Percentiles rank a stretch among this genome's conserved stretches.
These are phyloP conservation scores for Sclerotinia glacialis DNA, from an alignment of 2,329 filamentous ascomycete genomes.

Conservation along the genomic window DNA sequence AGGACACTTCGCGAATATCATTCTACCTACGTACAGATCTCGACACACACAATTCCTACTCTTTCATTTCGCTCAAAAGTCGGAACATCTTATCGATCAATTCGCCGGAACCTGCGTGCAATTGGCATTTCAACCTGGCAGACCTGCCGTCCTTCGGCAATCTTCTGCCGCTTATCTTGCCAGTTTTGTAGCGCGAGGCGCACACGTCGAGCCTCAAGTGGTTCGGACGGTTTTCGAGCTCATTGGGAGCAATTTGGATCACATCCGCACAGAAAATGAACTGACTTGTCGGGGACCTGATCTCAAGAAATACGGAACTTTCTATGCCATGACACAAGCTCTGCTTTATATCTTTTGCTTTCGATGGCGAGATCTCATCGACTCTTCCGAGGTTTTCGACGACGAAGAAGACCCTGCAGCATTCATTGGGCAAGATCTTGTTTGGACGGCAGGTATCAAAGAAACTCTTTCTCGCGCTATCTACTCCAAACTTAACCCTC, in stretches of 20 bases:
- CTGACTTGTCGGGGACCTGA: constrained; percentile 77
- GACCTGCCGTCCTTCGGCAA: constrained; percentile 72
- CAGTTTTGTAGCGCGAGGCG: constrained; percentile 88
- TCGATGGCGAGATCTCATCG: constrained; percentile 86
- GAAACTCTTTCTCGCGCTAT: constrained; percentile 74
- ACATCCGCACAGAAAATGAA: constrained; percentile 71
- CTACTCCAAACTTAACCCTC: constrained; percentile 84
- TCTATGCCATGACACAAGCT: constrained; percentile 68
- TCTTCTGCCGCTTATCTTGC: constrained; percentile 88
- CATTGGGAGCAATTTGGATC: constrained; percentile 73
- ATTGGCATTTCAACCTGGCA: constrained; percentile 60
- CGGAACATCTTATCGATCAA: constrained; percentile 72
- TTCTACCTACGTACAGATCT: constrained; percentile 86
- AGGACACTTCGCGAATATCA: constrained; percentile 80
- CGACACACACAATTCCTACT: constrained; percentile 93
- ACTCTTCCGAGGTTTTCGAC: constrained; percentile 55
- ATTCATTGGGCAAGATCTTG: constrained; percentile 67
- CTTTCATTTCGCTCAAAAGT: constrained; percentile 89
- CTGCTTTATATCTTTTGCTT: constrained; percentile 85
- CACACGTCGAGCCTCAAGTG: constrained; percentile 70
- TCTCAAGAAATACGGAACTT: constrained; percentile 63
- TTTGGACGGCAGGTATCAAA: constrained; percentile 73
- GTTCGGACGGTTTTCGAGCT: constrained; percentile 82
- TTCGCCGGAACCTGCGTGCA: constrained; percentile 78
- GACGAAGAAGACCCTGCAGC: constrained; percentile 60